Evolutionary conservation across 495 filamentous ascomycete species (phyloP).

Genomic region (Aspergillus baeticus): DNA sequence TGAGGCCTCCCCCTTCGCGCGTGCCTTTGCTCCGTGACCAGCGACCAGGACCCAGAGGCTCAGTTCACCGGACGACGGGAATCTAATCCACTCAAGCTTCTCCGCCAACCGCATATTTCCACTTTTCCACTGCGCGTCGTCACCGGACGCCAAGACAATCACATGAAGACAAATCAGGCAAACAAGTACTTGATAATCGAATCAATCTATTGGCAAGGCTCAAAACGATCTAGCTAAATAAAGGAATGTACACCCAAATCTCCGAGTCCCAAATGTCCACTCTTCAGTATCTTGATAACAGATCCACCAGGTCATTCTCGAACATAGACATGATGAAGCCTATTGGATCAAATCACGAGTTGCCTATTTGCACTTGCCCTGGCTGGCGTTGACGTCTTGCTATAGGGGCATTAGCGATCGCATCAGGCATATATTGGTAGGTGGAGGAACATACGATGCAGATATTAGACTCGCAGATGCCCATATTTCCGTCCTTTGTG

Average conservation of each 20-base stretch:
- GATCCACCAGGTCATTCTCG: no score
- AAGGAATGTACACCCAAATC: background rate
- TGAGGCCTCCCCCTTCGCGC: background rate
- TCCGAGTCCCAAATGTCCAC: background rate
- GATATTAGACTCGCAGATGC: constrained; percentile 7
- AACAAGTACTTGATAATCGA: background rate
- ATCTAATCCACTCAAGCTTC: constrained; percentile 6
- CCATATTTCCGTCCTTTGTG: constrained; percentile 6
- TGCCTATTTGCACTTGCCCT: constrained; percentile 3
- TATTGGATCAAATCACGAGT: background rate
- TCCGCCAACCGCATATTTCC: background rate
- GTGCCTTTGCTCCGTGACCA: constrained; percentile 10
- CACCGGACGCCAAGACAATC: constrained; percentile 7
- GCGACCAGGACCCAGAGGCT: background rate
- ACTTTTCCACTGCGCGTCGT: background rate
- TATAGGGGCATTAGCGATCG: background rate
- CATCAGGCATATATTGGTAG: background rate
- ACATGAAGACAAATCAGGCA: background rate
- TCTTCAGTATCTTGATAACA: no score
- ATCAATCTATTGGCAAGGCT: background rate
- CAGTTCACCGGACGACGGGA: constrained; percentile 14
- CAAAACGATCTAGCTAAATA: no score
- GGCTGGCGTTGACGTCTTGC: background rate
- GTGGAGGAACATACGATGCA: constrained; percentile 4
- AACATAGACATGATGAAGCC: background rate